Percentiles rank a stretch among this genome's conserved stretches.
Conservation (phyloP, 768 basidiomycete genomes). For the Hygrophorus russula region DNA sequence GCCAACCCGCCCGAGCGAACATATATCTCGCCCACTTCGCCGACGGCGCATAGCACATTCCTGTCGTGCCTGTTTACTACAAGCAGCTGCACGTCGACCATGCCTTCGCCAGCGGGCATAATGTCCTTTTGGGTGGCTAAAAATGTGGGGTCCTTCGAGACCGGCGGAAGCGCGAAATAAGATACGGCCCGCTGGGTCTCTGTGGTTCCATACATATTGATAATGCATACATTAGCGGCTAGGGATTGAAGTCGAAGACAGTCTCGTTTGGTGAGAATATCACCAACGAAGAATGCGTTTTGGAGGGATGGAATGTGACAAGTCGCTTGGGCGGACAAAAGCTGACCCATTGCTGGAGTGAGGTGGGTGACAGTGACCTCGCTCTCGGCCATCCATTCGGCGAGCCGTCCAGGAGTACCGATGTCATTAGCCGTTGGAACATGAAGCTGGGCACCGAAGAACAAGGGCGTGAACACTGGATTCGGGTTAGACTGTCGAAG, state of each 20-base stretch:
- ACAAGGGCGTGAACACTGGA: conserved; percentile 94
- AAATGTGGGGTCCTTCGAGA: conserved; percentile 79
- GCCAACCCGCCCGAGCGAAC: conserved; percentile 93
- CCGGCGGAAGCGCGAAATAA: conserved; percentile 86
- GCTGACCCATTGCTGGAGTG: conserved; percentile 98
- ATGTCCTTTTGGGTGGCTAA: conserved; percentile 91
- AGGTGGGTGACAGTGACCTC: conserved; percentile 93
- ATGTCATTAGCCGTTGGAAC: conserved; percentile 97
- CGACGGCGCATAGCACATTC: conserved; percentile 79
- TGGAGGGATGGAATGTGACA: conserved; percentile 79
- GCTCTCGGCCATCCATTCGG: conserved; percentile 96
- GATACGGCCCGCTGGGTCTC: conserved; percentile 99
- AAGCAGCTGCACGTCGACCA: conserved; percentile 95
- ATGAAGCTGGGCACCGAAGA: conserved; percentile 91
- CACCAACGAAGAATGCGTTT: conserved; percentile 98
- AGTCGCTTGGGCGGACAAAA: conserved; percentile 70
- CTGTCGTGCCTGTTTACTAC: conserved; percentile 89
- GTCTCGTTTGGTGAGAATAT: conserved; percentile 96
- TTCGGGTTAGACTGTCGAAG: conserved; percentile 1
- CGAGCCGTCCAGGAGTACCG: conserved; percentile 89
- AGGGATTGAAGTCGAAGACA: conserved; percentile 89
- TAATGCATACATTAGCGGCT: conserved; percentile 84
- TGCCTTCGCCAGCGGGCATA: conserved; percentile 95
- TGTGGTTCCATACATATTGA: conserved; percentile 99
- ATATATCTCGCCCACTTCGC: conserved; percentile 98